Evolutionary conservation across 805 yeast species (phyloP).

Genomic region (Myxozyma kluyveri): DNA sequence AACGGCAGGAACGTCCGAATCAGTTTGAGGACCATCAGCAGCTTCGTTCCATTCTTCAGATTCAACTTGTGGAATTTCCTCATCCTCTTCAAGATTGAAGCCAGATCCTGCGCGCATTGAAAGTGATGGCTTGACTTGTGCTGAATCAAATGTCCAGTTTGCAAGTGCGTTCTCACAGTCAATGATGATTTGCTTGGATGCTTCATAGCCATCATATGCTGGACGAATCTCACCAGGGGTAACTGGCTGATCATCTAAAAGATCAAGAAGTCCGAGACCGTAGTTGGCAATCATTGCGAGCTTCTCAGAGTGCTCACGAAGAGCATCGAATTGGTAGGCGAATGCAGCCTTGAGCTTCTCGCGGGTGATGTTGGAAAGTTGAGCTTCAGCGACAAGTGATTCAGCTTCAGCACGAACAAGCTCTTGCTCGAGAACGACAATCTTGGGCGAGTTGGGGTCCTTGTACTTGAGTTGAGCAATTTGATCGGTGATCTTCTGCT

Average conservation of each 20-base stretch:
- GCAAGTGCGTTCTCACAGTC: constrained; percentile 96
- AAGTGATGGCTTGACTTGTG: constrained; percentile 90
- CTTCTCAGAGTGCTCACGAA: constrained; percentile 93
- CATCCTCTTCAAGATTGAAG: constrained; percentile 22
- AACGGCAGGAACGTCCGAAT: neutral
- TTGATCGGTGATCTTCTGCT: constrained; percentile 95
- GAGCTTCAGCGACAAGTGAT: constrained; percentile 98
- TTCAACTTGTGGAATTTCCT: constrained; percentile 8
- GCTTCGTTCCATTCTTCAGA: constrained; percentile 13
- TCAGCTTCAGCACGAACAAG: constrained; percentile 99
- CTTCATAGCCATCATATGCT: constrained; percentile 97
- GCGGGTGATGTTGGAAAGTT: constrained; percentile 95
- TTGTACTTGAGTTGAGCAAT: constrained; percentile 97
- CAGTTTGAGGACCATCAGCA: constrained; percentile 2
- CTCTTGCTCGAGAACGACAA: constrained; percentile 94
- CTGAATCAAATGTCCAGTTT: constrained; percentile 93
- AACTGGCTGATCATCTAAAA: constrained; percentile 93
- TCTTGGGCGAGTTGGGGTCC: constrained; percentile 97
- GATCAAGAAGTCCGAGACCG: constrained; percentile 95
- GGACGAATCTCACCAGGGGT: constrained; percentile 99
- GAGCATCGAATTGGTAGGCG: constrained; percentile 93
- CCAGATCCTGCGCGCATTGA: constrained; percentile 13
- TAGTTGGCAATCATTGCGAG: constrained; percentile 96
- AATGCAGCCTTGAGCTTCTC: constrained; percentile 97
- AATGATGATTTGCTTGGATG: constrained; percentile 94